Base-by-base conservation (phyloP, 2,329 filamentous ascomycete species). In the Aspergillus vadensis region DNA sequence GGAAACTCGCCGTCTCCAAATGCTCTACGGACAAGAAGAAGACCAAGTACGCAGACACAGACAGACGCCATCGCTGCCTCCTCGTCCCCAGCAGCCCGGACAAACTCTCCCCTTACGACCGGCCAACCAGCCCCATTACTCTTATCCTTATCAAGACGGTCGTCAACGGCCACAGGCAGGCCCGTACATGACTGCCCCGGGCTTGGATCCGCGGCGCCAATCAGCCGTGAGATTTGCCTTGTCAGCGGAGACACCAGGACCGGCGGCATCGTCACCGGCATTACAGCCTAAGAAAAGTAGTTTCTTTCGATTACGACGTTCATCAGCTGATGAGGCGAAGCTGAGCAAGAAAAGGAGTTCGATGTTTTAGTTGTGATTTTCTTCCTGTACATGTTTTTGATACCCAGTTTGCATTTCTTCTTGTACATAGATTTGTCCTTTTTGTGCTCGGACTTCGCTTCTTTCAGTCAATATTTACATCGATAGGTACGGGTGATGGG, bases 1-100 rank as follows among this genome's bases (percentile, higher is more conserved):
- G 47, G 93, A 97, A 76, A 96, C 92, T 0, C 88, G 88, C 66
- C 84, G 92, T 0, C 78, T 97, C 7, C 79, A 83, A 59, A 81
- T 79, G 65, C 69, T 85, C 51, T 88, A 87, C 64, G 85, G 85
- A 49, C 67, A 71, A 59, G 74, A 81, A 68, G 74, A 80, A 63
- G 58, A 76, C 63, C 67, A 69, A 55, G 72, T 61, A 7, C 72
- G 74, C 30, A 64, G 67, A 57, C 52, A 73, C 30, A 64, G 67
- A 57, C 52, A 73, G 53, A 50, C 65, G 43, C 56, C 69, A 52
- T 55, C 66, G 30, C 36, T 70, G 25, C 58, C 70, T 4, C 70
- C 69, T 15, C 62, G 67, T 3, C 32, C 32, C 0, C 63, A 60
- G 30, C 66, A 39, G 57, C 58, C 64, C 48, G 62, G 44, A 32